Evolutionary conservation across 1,284 basidiomycete genomes (phyloP).

Genomic region (Serendipita sp.): DNA sequence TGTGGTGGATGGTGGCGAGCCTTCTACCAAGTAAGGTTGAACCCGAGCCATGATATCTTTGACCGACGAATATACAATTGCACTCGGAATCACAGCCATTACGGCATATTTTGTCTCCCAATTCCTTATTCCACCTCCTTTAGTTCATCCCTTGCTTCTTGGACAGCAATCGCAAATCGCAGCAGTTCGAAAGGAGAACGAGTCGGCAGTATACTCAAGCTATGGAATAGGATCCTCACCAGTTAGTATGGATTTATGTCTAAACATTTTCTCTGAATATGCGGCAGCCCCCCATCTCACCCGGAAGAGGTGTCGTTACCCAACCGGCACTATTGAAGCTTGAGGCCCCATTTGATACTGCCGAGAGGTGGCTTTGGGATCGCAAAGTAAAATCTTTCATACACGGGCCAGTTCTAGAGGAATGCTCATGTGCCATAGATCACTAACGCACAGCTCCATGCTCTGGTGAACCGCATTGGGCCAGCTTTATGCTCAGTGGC

Average conservation of each 20-base stretch:
- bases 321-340: not conserved
- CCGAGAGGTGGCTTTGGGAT: slow-evolving; percentile 50
- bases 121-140: slow-evolving; percentile 24
- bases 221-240: slow-evolving; percentile 52
- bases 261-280: not conserved
- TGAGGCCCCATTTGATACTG: not conserved
- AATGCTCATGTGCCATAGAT: slow-evolving; percentile 30
- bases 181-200: slow-evolving; percentile 55
- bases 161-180: slow-evolving; percentile 70
- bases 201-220: slow-evolving; percentile 70
- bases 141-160: slow-evolving; percentile 69
- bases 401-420: not conserved
- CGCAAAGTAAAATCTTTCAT: slow-evolving; percentile 38
- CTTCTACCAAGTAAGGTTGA: not conserved
- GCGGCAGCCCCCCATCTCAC: not conserved
- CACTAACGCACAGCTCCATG: slow-evolving; percentile 49
- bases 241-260: not conserved
- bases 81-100: slow-evolving; percentile 7
- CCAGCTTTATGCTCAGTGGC: slow-evolving; percentile 48
- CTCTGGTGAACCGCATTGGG: slow-evolving; percentile 50
- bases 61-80: slow-evolving; percentile 2
- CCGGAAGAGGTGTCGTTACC: not conserved
- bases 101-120: not conserved
- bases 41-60: slow-evolving; percentile 12
- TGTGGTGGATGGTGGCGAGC: not conserved